phyloP scores from a whole-genome alignment of 805 yeast genomes.

The Lipomyces chichibuensis region DNA sequence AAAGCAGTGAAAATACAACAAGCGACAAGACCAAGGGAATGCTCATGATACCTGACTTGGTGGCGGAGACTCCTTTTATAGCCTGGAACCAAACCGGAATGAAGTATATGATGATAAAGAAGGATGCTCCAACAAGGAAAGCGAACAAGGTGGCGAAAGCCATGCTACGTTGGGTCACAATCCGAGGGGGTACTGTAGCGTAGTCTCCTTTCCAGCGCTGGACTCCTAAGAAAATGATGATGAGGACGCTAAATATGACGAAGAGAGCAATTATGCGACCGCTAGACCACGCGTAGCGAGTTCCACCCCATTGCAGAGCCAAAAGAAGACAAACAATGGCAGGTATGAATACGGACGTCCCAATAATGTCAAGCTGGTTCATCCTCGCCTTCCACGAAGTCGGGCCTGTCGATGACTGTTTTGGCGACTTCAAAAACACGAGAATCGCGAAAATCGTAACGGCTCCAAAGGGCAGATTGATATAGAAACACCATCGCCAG shows the following conservation, averaged over 20 bases:
- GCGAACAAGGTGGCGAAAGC: conserved; percentile 46
- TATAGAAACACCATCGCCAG: conserved; percentile 60
- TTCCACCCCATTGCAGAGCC: conserved; percentile 23
- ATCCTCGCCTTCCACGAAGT: conserved; percentile 48
- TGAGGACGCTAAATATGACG: conserved; percentile 48
- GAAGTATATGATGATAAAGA: conserved; percentile 52
- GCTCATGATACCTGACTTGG: conserved; percentile 48
- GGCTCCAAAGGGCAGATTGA: conserved; percentile 48
- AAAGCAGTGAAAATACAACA: conserved; percentile 48
- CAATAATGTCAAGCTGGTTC: conserved; percentile 56
- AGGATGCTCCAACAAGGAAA: conserved; percentile 55
- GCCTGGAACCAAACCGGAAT: conserved; percentile 55
- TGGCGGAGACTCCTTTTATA: conserved; percentile 48
- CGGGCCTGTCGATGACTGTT: conserved; percentile 43
- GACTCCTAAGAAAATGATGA: conserved; percentile 51
- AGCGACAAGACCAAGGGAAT: conserved; percentile 53
- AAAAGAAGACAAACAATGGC: conserved; percentile 52
- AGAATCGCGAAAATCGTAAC: conserved; percentile 39
- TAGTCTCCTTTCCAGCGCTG: conserved; percentile 55
- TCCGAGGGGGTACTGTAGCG: conserved; percentile 57
- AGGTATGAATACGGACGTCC: conserved; percentile 53
- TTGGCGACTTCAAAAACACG: conserved; percentile 36
- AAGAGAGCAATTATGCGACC: conserved; percentile 18
- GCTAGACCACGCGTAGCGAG: conserved; percentile 10
- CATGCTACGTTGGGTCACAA: conserved; percentile 48